A percentile compares a stretch with the other conserved stretches of the same genome.
phyloP scores from a whole-genome alignment of 495 filamentous ascomycete genomes.

The Alectoria sarmentosa region DNA sequence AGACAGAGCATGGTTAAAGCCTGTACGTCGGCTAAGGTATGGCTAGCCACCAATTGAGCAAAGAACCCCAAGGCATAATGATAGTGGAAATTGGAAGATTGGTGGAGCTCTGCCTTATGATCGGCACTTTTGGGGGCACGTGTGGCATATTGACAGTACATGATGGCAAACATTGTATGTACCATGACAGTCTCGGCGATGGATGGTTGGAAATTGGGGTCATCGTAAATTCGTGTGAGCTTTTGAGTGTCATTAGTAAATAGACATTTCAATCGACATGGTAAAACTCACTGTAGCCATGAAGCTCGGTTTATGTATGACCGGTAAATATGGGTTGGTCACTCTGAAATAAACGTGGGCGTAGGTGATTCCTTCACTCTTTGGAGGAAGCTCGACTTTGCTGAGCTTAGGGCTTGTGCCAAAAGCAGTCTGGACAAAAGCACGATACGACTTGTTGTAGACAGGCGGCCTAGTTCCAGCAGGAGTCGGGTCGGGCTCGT shows the following conservation, averaged over 20 bases:
- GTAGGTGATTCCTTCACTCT: slow-evolving; percentile 52
- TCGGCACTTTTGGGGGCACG: slow-evolving; percentile 48
- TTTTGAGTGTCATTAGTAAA: slow-evolving; percentile 9
- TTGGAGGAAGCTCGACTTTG: slow-evolving; percentile 49
- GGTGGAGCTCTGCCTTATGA: slow-evolving; percentile 46
- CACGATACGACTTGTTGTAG: slow-evolving; percentile 61
- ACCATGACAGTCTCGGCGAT: slow-evolving; percentile 60
- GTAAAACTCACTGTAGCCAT: slow-evolving; percentile 51
- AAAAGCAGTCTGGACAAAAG: slow-evolving; percentile 54
- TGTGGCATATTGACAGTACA: slow-evolving; percentile 64
- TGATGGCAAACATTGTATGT: slow-evolving; percentile 71
- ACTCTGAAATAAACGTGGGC: slow-evolving; percentile 66
- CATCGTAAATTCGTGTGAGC: slow-evolving; percentile 46
- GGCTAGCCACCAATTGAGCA: slow-evolving; percentile 51
- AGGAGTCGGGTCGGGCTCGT: slow-evolving; percentile 46
- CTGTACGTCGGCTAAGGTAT: slow-evolving; percentile 58
- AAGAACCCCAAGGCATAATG: slow-evolving; percentile 64
- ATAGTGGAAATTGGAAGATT: slow-evolving; percentile 64
- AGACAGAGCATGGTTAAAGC: slow-evolving; percentile 60
- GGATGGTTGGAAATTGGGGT: slow-evolving; percentile 50
- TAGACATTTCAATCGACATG: neutral
- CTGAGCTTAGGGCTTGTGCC: slow-evolving; percentile 48
- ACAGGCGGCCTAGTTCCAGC: slow-evolving; percentile 33
- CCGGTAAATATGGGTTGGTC: slow-evolving; percentile 62
- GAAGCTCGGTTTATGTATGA: slow-evolving; percentile 65